Evolutionary conservation across 257 asterid genomes (phyloP).

Genomic region (Capsicum chinense): DNA sequence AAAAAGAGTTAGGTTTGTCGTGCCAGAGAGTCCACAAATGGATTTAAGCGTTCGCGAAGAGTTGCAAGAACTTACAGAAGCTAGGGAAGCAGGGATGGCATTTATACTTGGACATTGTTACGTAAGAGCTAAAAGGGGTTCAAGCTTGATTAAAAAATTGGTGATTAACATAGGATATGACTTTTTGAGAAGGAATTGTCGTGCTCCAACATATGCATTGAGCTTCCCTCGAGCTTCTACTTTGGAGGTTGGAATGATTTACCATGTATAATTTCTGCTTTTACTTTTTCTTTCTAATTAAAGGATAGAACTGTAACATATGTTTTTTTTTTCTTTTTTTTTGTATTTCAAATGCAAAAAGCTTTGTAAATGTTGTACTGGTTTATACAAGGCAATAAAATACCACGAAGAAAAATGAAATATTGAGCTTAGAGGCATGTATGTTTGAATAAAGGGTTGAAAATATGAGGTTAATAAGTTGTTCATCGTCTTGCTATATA

Average conservation of each 20-base stretch:
- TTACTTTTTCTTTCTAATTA: neutral
- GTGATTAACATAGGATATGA: constrained; percentile 74
- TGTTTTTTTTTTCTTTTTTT: neutral
- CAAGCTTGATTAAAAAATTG: constrained; percentile 65
- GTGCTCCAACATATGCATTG: constrained; percentile 74
- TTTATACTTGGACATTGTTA: constrained; percentile 81
- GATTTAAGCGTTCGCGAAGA: constrained; percentile 51
- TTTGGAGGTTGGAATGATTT: constrained; percentile 91
- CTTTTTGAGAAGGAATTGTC: constrained; percentile 80
- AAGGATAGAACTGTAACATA: constrained; percentile 28
- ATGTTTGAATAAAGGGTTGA: constrained; percentile 4
- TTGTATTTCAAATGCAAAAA: neutral
- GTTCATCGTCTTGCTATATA: neutral
- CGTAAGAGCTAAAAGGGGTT: constrained; percentile 81
- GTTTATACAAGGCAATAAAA: constrained; percentile 18
- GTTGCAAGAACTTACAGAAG: constrained; percentile 74
- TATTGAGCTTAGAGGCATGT: constrained; percentile 5
- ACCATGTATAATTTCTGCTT: constrained; percentile 64
- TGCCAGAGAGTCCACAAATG: constrained; percentile 66
- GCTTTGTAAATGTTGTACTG: constrained; percentile 29
- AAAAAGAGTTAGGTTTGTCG: constrained; percentile 70
- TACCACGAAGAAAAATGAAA: neutral
- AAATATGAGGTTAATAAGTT: neutral
- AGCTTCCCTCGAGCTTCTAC: constrained; percentile 90
- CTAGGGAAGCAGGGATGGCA: constrained; percentile 92